A percentile compares a stretch with the other conserved stretches of the same genome.
These are phyloP conservation scores for Fusarium albidum DNA, from an alignment of 2,329 filamentous ascomycete species.

Conservation along the genomic window DNA sequence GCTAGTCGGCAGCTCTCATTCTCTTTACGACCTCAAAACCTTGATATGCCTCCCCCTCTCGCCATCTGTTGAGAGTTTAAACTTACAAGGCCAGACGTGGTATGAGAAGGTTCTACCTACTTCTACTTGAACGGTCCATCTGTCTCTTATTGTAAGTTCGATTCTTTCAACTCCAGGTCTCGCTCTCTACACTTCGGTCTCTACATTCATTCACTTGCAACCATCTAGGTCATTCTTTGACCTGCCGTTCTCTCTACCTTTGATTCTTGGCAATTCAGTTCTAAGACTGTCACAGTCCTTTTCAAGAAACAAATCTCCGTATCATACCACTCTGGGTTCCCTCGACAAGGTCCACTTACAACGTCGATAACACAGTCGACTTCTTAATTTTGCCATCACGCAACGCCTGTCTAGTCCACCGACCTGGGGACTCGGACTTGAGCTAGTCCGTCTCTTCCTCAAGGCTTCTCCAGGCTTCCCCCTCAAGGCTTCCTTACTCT, in stretches of 20 bases:
- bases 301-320: neutral
- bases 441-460: neutral
- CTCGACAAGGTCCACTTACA: neutral
- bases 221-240: slow-evolving; percentile 17
- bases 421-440: neutral
- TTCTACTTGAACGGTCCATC: slow-evolving; percentile 17
- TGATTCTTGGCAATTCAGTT: slow-evolving; percentile 4
- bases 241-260: slow-evolving; percentile 10
- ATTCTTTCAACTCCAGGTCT: neutral
- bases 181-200: slow-evolving; percentile 6
- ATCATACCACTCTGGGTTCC: neutral
- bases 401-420: neutral
- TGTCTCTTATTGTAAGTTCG: slow-evolving; percentile 8
- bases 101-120: slow-evolving; percentile 24
- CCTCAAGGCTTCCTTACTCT: neutral
- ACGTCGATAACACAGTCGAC: neutral
- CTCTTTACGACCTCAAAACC: slow-evolving; percentile 24
- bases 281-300: slow-evolving; percentile 24
- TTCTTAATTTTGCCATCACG: neutral
- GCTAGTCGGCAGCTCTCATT: slow-evolving; percentile 9
- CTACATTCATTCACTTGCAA: slow-evolving; percentile 19
- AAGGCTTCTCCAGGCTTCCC: too few species aligned
- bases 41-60: slow-evolving; percentile 12
- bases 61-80: slow-evolving; percentile 6
- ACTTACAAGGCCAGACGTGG: slow-evolving; percentile 12